These are phyloP conservation scores for Chenopodium formosanum DNA, from an alignment of 148 eudicot species.

Conservation along the genomic window DNA sequence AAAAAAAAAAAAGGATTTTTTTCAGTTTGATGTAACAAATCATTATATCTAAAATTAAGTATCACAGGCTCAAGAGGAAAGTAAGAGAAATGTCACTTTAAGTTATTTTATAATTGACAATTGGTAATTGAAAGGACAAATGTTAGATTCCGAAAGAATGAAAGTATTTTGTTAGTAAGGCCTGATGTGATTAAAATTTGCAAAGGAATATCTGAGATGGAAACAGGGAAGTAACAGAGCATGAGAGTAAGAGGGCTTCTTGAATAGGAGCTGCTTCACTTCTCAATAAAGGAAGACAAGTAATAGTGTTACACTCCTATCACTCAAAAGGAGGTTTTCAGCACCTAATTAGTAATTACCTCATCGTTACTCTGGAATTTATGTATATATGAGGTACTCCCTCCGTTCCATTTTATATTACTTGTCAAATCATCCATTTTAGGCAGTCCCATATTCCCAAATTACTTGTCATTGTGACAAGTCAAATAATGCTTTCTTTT, in stretches of 20 bases:
- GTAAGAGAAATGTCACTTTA: not conserved
- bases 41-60: not conserved
- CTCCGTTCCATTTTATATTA: no score
- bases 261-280: not conserved
- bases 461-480: no score
- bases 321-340: not conserved
- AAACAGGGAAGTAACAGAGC: not conserved
- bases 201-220: not conserved
- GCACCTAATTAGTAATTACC: not conserved
- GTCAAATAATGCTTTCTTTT: no score
- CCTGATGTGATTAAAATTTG: no score
- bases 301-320: not conserved
- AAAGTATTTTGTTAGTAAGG: not conserved
- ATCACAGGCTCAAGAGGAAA: not conserved
- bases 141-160: not conserved
- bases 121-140: not conserved
- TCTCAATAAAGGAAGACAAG: not conserved
- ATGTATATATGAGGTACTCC: not conserved
- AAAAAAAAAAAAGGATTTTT: not conserved
- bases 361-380: not conserved
- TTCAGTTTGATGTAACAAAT: not conserved
- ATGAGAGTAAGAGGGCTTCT: not conserved
- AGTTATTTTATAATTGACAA: not conserved
- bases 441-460: no score
- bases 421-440: no score